phyloP scores from a whole-genome alignment of 352 stramenopile species.

The Globisporangium cylindrosporum region DNA sequence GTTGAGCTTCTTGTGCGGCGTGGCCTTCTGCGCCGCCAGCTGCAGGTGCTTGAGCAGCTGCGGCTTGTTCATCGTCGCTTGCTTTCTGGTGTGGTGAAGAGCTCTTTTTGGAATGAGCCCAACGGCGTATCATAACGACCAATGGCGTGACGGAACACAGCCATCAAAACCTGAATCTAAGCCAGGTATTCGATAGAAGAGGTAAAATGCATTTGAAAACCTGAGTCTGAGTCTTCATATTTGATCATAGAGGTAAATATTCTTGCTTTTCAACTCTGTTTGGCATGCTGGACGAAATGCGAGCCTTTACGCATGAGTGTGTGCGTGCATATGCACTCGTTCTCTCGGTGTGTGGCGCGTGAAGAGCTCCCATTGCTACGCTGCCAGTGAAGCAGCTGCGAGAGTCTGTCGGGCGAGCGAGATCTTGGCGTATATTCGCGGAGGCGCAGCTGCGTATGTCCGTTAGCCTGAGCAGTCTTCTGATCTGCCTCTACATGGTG shows the following conservation, averaged over 20 bases:
- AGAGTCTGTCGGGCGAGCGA: neutral
- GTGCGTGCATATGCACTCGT: neutral
- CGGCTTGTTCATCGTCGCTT: slow-evolving; percentile 34
- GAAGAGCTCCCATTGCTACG: neutral
- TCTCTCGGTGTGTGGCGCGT: neutral
- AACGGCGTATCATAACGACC: neutral
- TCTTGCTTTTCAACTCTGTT: too few species aligned
- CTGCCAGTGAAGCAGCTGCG: neutral
- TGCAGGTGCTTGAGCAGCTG: slow-evolving; percentile 52
- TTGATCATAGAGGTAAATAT: neutral
- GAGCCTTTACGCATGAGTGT: neutral
- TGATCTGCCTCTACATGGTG: neutral
- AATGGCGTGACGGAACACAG: neutral
- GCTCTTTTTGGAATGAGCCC: neutral
- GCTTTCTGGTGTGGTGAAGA: neutral
- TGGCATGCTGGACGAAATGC: too few species aligned
- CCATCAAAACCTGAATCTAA: neutral
- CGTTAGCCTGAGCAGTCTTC: neutral
- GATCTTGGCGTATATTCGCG: neutral
- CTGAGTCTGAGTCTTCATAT: neutral
- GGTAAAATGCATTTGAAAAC: neutral
- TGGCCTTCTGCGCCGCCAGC: slow-evolving; percentile 28
- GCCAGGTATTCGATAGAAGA: neutral
- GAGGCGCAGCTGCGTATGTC: neutral
- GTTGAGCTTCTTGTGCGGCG: slow-evolving; percentile 40